Evolutionary conservation across 495 filamentous ascomycete genomes (phyloP).

Genomic region (Apodospora peruviana): DNA sequence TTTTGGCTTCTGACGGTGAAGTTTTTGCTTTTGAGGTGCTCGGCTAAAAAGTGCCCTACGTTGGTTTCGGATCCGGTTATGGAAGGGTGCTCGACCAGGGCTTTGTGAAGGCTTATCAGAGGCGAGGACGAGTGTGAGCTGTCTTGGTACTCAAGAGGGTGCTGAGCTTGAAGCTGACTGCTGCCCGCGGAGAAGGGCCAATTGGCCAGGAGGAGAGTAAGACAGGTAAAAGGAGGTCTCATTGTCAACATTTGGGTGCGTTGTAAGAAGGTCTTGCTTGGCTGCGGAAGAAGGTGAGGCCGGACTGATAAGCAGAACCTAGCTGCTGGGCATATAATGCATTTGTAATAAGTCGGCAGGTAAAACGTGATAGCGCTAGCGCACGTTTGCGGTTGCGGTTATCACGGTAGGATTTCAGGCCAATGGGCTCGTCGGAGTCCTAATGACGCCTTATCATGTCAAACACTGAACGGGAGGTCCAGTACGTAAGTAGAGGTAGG

Average conservation of each 20-base stretch:
- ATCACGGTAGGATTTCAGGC: too few species aligned
- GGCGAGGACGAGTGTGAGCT: not conserved
- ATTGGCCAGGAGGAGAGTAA: not conserved
- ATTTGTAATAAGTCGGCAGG: not conserved
- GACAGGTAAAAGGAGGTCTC: too few species aligned
- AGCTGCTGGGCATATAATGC: not conserved
- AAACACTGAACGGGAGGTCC: too few species aligned
- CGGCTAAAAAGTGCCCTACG: conserved; percentile 61
- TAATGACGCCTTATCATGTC: too few species aligned
- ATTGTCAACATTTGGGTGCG: too few species aligned
- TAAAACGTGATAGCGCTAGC: not conserved
- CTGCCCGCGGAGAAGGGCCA: not conserved
- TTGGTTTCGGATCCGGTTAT: conserved; percentile 67
- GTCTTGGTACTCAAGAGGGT: not conserved
- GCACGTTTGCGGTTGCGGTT: too few species aligned
- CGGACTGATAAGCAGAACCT: too few species aligned
- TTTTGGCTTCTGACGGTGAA: conserved; percentile 32
- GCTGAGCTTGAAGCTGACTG: too few species aligned
- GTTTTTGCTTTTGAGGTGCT: conserved; percentile 47
- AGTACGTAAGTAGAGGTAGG: too few species aligned
- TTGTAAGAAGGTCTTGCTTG: too few species aligned
- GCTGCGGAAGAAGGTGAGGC: too few species aligned
- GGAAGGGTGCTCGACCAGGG: conserved; percentile 70
- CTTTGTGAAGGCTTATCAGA: conserved; percentile 53
- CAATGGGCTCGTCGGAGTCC: too few species aligned